Evolutionary conservation across 805 yeast species (phyloP).

Genomic region (Kazachstania viticola): DNA sequence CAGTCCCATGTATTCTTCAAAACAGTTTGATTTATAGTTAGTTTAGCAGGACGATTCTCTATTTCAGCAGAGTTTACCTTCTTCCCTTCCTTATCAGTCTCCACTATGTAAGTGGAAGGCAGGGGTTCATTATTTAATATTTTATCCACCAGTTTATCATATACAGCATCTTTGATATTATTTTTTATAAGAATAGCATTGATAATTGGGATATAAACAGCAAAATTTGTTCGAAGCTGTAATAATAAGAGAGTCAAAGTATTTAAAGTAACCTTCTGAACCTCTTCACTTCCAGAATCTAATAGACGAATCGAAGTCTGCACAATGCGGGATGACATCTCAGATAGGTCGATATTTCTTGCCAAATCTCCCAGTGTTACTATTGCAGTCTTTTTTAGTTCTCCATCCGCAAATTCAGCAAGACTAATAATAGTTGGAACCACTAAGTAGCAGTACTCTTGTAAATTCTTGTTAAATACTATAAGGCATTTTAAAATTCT

Average conservation of each 20-base stretch:
- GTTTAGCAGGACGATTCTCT: conserved; percentile 43
- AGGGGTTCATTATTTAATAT: conserved; percentile 70
- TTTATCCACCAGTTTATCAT: conserved; percentile 67
- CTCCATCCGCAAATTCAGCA: conserved; percentile 52
- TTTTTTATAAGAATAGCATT: conserved; percentile 48
- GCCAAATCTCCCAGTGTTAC: conserved; percentile 71
- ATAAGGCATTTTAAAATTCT: conserved; percentile 74
- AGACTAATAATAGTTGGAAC: conserved; percentile 69
- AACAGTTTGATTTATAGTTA: conserved; percentile 52
- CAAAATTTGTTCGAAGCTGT: conserved; percentile 70
- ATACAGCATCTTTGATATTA: conserved; percentile 52
- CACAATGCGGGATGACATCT: conserved; percentile 76
- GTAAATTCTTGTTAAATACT: conserved; percentile 72
- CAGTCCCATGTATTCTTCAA: conserved; percentile 85
- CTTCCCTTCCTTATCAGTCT: conserved; percentile 25
- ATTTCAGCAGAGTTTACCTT: conserved; percentile 23
- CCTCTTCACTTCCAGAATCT: conserved; percentile 35
- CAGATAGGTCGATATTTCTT: conserved; percentile 53
- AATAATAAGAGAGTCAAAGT: conserved; percentile 60
- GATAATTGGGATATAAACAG: conserved; percentile 72
- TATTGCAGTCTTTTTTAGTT: conserved; percentile 57
- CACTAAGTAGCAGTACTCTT: conserved; percentile 73
- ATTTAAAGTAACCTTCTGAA: conserved; percentile 53
- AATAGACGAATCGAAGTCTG: conserved; percentile 72
- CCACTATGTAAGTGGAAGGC: conserved; percentile 58